Evolutionary conservation across 75 land plant genomes (phyloP).

Genomic region (Selaginella moellendorffii): DNA sequence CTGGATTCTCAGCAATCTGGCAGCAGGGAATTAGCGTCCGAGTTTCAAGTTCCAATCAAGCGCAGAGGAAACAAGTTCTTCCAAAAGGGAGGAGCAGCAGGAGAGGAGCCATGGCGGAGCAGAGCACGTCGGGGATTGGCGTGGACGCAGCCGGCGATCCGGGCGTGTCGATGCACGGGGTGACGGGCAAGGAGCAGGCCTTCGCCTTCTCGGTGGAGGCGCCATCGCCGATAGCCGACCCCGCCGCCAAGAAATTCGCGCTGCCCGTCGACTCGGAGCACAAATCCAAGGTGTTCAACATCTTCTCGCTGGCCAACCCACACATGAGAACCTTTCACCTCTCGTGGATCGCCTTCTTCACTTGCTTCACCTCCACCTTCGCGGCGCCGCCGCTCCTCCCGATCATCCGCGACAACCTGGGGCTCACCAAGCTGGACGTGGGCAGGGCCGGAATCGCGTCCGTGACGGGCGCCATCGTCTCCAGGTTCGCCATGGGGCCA

Average conservation of each 20-base stretch:
- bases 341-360: slow-evolving; percentile 70
- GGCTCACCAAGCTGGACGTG: slow-evolving; percentile 32
- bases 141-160: slow-evolving; percentile 9
- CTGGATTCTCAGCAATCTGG: too few species aligned
- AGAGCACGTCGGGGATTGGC: slow-evolving; percentile 14
- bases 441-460: slow-evolving; percentile 75
- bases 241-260: slow-evolving; percentile 4
- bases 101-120: slow-evolving; percentile 20
- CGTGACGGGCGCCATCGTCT: slow-evolving; percentile 53
- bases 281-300: not conserved
- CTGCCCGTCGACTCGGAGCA: slow-evolving; percentile 2
- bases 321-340: slow-evolving; percentile 86
- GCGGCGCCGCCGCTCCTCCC: slow-evolving; percentile 57
- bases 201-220: not conserved
- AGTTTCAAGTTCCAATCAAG: too few species aligned
- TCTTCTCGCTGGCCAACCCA: slow-evolving; percentile 13
- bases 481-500: slow-evolving; percentile 48
- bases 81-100: too few species aligned
- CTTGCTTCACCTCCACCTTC: slow-evolving; percentile 65
- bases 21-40: too few species aligned
- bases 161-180: slow-evolving; percentile 22
- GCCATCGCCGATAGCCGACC: not conserved
- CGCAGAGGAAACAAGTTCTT: too few species aligned
- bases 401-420: slow-evolving; percentile 34
- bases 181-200: slow-evolving; percentile 1